Evolutionary conservation across 495 filamentous ascomycete species (phyloP).

Genomic region (Aspergillus cavernicola): DNA sequence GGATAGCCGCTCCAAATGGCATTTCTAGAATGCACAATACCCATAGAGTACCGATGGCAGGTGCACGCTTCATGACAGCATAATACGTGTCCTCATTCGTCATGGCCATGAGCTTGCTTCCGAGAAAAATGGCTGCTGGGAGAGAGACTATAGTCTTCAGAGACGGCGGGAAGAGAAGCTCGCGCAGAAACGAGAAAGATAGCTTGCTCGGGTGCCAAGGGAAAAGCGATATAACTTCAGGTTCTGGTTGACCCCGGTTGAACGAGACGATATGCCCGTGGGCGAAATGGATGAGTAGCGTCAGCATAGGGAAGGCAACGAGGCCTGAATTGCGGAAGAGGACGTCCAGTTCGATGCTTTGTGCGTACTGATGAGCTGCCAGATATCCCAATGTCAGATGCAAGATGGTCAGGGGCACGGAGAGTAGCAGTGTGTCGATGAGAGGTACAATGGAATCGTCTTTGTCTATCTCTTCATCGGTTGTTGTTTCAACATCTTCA

Average conservation of each 20-base stretch:
- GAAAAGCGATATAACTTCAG: conserved; percentile 24
- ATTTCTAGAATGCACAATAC: conserved; percentile 92
- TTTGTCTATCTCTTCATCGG: conserved; percentile 14
- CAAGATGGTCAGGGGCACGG: conserved; percentile 68
- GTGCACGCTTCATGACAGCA: conserved; percentile 87
- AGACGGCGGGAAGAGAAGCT: conserved; percentile 34
- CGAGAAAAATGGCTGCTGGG: conserved; percentile 58
- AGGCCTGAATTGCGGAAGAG: conserved; percentile 46
- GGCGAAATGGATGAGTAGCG: conserved; percentile 41
- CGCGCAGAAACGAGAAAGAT: conserved; percentile 28
- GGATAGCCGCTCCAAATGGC: conserved; percentile 60
- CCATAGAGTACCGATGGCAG: conserved; percentile 86
- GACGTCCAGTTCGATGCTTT: conserved; percentile 56
- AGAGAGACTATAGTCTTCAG: conserved; percentile 35
- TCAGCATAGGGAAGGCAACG: conserved; percentile 39
- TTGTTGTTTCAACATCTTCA: conserved; percentile 9
- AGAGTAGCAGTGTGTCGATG: conserved; percentile 49
- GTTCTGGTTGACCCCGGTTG: neutral
- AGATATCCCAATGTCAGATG: conserved; percentile 86
- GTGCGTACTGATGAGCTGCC: conserved; percentile 86
- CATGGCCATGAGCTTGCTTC: conserved; percentile 74
- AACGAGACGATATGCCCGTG: conserved; percentile 44
- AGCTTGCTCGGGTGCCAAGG: conserved; percentile 31
- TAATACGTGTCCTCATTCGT: conserved; percentile 78
- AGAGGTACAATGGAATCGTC: conserved; percentile 32